phyloP scores from a whole-genome alignment of 768 basidiomycete genomes.

The Baorangia bicolor region DNA sequence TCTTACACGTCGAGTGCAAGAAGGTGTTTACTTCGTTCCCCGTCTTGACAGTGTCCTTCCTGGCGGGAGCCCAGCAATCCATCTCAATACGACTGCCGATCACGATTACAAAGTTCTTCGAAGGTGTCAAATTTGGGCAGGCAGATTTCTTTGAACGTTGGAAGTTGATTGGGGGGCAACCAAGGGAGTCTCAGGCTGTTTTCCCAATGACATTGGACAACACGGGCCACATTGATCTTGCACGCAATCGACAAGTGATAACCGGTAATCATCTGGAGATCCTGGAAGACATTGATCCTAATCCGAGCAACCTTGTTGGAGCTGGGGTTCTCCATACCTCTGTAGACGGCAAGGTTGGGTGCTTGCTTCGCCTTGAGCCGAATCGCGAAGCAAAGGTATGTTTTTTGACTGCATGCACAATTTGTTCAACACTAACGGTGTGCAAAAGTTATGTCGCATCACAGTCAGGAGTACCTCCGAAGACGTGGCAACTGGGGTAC shows the following conservation, averaged over 20 bases:
- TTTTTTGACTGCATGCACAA: neutral
- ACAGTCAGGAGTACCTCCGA: constrained; percentile 96
- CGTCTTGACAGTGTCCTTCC: constrained; percentile 81
- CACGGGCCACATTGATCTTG: constrained; percentile 70
- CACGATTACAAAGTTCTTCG: constrained; percentile 87
- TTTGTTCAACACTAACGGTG: neutral
- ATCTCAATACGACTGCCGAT: constrained; percentile 84
- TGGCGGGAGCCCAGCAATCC: constrained; percentile 89
- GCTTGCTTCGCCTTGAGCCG: constrained; percentile 88
- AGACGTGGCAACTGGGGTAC: constrained; percentile 73
- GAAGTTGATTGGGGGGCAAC: constrained; percentile 95
- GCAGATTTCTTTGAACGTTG: constrained; percentile 96
- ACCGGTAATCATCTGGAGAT: constrained; percentile 75
- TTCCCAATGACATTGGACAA: constrained; percentile 75
- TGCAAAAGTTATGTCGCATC: constrained; percentile 76
- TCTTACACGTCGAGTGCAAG: constrained; percentile 94
- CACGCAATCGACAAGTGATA: constrained; percentile 72
- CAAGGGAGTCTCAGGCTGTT: constrained; percentile 85
- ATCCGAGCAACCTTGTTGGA: constrained; percentile 88
- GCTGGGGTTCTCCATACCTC: constrained; percentile 97
- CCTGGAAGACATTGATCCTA: constrained; percentile 86
- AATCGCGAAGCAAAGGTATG: constrained; percentile 93
- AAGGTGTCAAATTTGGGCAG: constrained; percentile 81
- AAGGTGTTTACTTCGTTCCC: constrained; percentile 77
- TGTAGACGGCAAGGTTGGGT: constrained; percentile 92